Base-by-base conservation (phyloP, 768 basidiomycete genomes). In the Russula sp. region DNA sequence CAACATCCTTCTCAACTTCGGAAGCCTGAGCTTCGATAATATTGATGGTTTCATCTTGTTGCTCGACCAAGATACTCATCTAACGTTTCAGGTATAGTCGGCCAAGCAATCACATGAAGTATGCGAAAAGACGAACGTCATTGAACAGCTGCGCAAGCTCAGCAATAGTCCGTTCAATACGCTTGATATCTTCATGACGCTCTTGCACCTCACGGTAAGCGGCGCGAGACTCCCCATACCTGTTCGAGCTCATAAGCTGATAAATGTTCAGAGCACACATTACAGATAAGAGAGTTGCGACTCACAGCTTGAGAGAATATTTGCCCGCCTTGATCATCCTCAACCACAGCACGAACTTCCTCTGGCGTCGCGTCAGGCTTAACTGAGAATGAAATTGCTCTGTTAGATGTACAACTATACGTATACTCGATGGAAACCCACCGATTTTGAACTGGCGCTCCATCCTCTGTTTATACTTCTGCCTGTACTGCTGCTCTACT, bases 151-250 rank as follows among this genome's bases (percentile, higher is more conserved):
- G 93, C 10, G 94, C 95, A 50, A 98, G 84, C 76, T 98, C 93
- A 14, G 85, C 87, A 50, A 99, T 78, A 10, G 95, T 98, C 75
- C 84, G 83, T 75, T 98, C 96, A 70, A 99, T 98, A 70, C 89
- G 88, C 75, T 93, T 87, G 74, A 99, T 91, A 69, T 99, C 95
- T 73, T 89, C 90, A 71, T 98, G 94, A 64, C 96, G 88, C 70
- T 89, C 91, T 77, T 98, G 96, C n/a, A 98, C 96, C 72, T 99
- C 96, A 56, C 87, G 85, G 75, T 95, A 97, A 4, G 95, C 94
- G 10, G 88, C 88, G 58, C 88, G 82, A 51, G 95, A 92, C 71
- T 89, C 88, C 57, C 89, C 94, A 69, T 89, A 91, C n/a, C 91
- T 89, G 74, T 88, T 91, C 51, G 92, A 91, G 76, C 84, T 91